A percentile compares a stretch with the other conserved stretches of the same genome.
phyloP scores from a whole-genome alignment of 2,329 filamentous ascomycete genomes.

The Arachnomyces sp. region DNA sequence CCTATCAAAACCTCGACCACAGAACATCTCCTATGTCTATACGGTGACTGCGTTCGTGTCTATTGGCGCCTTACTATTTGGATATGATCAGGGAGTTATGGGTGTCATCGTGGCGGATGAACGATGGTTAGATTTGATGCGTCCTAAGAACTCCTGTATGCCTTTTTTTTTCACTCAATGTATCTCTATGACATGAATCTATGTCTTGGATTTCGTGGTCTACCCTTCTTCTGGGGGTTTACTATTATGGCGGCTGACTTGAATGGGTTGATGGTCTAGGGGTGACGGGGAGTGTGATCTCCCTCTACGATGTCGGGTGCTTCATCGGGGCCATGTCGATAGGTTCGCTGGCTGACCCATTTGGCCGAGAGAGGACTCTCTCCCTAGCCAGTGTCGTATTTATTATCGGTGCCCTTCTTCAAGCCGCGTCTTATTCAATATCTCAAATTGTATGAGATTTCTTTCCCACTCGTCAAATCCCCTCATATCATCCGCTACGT shows the following conservation, averaged over 20 bases:
- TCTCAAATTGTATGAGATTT: conserved; percentile 13
- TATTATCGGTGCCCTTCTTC: conserved; percentile 13
- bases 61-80: conserved; percentile 32
- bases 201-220: too few relatives aligned
- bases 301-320: conserved; percentile 14
- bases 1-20: too few relatives aligned
- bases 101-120: conserved; percentile 9
- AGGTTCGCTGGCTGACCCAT: conserved; percentile 13
- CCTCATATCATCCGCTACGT: background rate
- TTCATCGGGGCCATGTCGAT: conserved; percentile 16
- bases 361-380: conserved; percentile 16
- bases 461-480: conserved; percentile 6
- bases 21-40: background rate
- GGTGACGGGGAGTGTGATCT: conserved; percentile 11
- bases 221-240: conserved; percentile 17
- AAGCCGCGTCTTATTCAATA: conserved; percentile 14
- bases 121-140: background rate
- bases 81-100: conserved; percentile 37
- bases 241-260: conserved; percentile 19
- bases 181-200: too few relatives aligned
- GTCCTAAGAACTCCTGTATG: too few relatives aligned
- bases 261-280: conserved; percentile 15
- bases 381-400: conserved; percentile 14
- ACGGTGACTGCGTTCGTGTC: background rate
- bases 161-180: too few relatives aligned